These are phyloP conservation scores for Chaetomiaceae sp. DNA, from an alignment of 2,329 filamentous ascomycete species.

Conservation along the genomic window DNA sequence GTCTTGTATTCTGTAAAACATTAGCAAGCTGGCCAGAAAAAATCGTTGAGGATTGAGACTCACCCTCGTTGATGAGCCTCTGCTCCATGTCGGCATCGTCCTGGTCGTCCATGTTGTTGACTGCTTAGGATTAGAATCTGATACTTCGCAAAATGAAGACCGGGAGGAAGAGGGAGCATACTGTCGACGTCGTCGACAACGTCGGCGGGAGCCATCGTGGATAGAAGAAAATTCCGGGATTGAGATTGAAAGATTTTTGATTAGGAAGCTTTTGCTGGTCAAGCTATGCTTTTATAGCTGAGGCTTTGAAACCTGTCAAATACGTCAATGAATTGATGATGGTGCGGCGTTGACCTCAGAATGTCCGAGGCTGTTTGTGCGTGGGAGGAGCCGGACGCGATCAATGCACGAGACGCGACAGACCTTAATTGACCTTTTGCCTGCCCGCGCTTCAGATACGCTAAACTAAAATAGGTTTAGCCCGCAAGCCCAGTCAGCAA, in stretches of 20 bases:
- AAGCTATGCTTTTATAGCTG: neutral
- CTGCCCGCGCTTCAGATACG: neutral
- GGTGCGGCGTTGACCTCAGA: no score
- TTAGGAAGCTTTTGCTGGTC: neutral
- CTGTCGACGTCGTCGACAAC: constrained; percentile 48
- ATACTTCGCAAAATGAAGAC: neutral
- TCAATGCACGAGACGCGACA: constrained; percentile 15
- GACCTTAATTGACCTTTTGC: no score
- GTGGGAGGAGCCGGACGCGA: neutral
- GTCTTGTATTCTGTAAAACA: constrained; percentile 82
- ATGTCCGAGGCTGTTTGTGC: neutral
- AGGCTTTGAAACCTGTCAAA: no score
- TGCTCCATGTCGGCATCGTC: constrained; percentile 71
- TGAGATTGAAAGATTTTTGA: neutral
- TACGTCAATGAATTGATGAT: no score
- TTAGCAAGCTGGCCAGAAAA: neutral
- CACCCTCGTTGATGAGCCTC: constrained; percentile 91
- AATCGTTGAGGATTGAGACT: neutral
- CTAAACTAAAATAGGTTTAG: no score
- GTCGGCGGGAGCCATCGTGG: constrained; percentile 44
- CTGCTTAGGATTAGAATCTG: constrained; percentile 31
- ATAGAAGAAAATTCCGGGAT: neutral
- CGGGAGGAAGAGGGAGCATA: constrained; percentile 26
- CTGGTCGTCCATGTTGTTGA: constrained; percentile 53
- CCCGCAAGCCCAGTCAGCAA: no score